Evolutionary conservation across 2,329 filamentous ascomycete species (phyloP).

Genomic region (Aspergillus tubingensis): DNA sequence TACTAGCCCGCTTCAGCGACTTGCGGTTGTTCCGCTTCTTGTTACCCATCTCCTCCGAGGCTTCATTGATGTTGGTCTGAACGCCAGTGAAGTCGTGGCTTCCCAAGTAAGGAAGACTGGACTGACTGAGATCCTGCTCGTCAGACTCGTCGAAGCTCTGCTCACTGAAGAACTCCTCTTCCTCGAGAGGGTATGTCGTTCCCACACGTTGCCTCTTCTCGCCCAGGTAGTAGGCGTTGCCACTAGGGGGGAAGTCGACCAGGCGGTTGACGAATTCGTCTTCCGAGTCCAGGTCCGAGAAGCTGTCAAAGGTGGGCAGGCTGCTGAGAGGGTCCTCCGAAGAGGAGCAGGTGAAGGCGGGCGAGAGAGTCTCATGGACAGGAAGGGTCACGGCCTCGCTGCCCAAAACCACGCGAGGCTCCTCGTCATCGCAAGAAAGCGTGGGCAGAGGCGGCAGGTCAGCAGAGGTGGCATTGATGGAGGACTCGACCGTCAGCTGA

Average conservation of each 20-base stretch:
- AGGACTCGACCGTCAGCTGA: constrained; percentile 72
- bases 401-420: constrained; percentile 39
- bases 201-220: constrained; percentile 71
- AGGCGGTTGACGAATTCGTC: constrained; percentile 79
- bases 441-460: constrained; percentile 63
- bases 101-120: constrained; percentile 63
- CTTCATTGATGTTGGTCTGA: constrained; percentile 47
- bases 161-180: constrained; percentile 75
- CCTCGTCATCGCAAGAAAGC: constrained; percentile 52
- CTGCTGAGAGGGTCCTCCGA: constrained; percentile 56
- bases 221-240: constrained; percentile 61
- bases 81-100: constrained; percentile 44
- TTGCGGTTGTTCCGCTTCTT: constrained; percentile 52
- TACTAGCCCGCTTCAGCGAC: constrained; percentile 33
- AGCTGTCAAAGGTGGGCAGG: constrained; percentile 76
- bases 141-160: constrained; percentile 76
- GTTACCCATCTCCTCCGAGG: constrained; percentile 44
- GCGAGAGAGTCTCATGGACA: constrained; percentile 39
- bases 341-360: constrained; percentile 44
- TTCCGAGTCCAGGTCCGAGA: constrained; percentile 88
- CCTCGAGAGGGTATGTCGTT: constrained; percentile 68
- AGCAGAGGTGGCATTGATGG: constrained; percentile 49
- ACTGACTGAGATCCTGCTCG: constrained; percentile 63
- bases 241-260: constrained; percentile 65
- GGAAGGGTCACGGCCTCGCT: constrained; percentile 41